Evolutionary conservation across 1,139 yeast species (phyloP), one percentile per base, ranked within the genome.

Genomic region (Candida tropicalis): DNA sequence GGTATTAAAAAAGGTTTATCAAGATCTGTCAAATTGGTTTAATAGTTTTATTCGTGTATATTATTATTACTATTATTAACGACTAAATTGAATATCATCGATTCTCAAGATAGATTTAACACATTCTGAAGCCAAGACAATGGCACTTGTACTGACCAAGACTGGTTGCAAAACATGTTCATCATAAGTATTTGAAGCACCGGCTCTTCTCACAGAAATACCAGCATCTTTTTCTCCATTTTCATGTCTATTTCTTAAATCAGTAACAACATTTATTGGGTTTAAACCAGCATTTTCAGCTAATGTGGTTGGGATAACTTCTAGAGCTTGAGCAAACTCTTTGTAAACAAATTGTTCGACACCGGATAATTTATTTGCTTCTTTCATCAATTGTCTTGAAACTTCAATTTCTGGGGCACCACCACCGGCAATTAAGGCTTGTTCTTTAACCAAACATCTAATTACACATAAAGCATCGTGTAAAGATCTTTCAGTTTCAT

Each of bases 321-420:
- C 99, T 55, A 93, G 75, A 2, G 99, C 98, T 58, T 86, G 83
- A 16, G 99, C 97, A 70, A 89, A 93, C 66, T 91, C 99, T 61
- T 85, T 87, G 83, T 91, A 93, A 56, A 96, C 95, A 57, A 90
- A 84, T 43, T 95, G 95, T 65, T 93, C 97, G 6, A 91, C 90
- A 38, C 99, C 99, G 16, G 89, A 79, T 52, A 88, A 73, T 38
- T 81, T 71, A 49, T 85, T 79, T 16, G 97, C 77, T 66, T 91
- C 97, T 57, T 82, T 84, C 65, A 81, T 75, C 55, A 93, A 70
- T 20, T 82, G 81, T 57, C 96, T 82, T 5, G 98, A 84, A 12
- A 91, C 86, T 70, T 93, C 99, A 55, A 93, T 82, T 70, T 93
- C 99, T 38, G 99, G 97, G 5, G 99, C 98, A 55, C 99, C 99